A percentile compares a stretch with the other conserved stretches of the same genome.
phyloP scores from a whole-genome alignment of 257 asterid genomes.

The Solanum tarapatanum region DNA sequence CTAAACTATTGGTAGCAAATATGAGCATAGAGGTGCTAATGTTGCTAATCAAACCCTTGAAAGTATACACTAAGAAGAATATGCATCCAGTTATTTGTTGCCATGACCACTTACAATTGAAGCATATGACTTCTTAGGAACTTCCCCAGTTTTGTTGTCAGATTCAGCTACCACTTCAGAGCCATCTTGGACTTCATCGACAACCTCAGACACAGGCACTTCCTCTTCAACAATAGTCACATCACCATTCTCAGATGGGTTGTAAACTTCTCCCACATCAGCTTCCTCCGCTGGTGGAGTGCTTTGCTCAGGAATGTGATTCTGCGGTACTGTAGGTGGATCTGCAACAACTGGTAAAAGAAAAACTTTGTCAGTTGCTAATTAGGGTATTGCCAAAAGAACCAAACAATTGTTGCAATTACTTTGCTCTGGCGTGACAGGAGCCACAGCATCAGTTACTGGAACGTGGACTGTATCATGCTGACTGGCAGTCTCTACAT shows the following conservation, averaged over 20 bases:
- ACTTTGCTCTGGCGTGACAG: conserved; percentile 52
- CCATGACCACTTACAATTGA: conserved; percentile 57
- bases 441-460: conserved; percentile 34
- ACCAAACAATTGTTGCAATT: conserved; percentile 1
- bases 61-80: not conserved
- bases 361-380: not conserved
- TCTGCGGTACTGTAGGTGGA: conserved; percentile 41
- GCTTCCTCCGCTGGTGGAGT: conserved; percentile 46
- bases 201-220: conserved; percentile 73
- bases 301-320: conserved; percentile 39
- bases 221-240: conserved; percentile 50
- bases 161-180: conserved; percentile 38
- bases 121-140: conserved; percentile 85
- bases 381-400: not conserved
- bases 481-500: conserved; percentile 26
- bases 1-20: not conserved
- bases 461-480: conserved; percentile 16
- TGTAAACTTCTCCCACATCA: conserved; percentile 53
- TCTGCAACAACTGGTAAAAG: conserved; percentile 11
- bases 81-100: not conserved
- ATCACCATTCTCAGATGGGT: conserved; percentile 67
- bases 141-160: conserved; percentile 44
- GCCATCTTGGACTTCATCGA: conserved; percentile 43
- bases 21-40: not conserved
- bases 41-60: not conserved